These are phyloP conservation scores for Microcos paniculata DNA, from an alignment of 345 rosid genomes.

Conservation along the genomic window DNA sequence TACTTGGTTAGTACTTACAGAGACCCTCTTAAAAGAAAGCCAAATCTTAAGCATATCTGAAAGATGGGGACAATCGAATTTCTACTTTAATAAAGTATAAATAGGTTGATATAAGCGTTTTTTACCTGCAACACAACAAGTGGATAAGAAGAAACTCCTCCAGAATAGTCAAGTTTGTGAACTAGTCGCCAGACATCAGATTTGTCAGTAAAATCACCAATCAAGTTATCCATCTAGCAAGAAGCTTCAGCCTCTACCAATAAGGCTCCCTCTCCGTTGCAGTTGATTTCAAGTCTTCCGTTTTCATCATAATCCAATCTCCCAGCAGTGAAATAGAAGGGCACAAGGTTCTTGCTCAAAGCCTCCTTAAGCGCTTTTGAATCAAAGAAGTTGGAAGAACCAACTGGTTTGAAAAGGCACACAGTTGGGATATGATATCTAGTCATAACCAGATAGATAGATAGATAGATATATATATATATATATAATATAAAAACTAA, in stretches of 20 bases:
- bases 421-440: neutral
- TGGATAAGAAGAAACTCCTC: slow-evolving; percentile 26
- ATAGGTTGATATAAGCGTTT: no score
- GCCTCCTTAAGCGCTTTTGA: slow-evolving; percentile 22
- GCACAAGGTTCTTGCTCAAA: slow-evolving; percentile 27
- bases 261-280: slow-evolving; percentile 30
- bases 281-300: slow-evolving; percentile 26
- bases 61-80: no score
- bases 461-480: no score
- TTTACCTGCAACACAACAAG: slow-evolving; percentile 28
- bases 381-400: slow-evolving; percentile 14
- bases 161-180: slow-evolving; percentile 21
- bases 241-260: slow-evolving; percentile 30
- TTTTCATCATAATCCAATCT: slow-evolving; percentile 23
- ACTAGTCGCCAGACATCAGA: slow-evolving; percentile 14
- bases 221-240: slow-evolving; percentile 18
- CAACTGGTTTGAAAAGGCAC: slow-evolving; percentile 20
- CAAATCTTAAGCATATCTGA: no score
- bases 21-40: no score
- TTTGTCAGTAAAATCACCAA: slow-evolving; percentile 21
- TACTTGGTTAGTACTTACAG: no score
- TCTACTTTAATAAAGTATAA: no score
- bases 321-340: slow-evolving; percentile 32
- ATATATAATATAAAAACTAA: no score
- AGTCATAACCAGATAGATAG: slow-evolving; percentile 21